These are phyloP conservation scores for Populus pruinosa DNA, from an alignment of 345 rosid species.

Conservation along the genomic window DNA sequence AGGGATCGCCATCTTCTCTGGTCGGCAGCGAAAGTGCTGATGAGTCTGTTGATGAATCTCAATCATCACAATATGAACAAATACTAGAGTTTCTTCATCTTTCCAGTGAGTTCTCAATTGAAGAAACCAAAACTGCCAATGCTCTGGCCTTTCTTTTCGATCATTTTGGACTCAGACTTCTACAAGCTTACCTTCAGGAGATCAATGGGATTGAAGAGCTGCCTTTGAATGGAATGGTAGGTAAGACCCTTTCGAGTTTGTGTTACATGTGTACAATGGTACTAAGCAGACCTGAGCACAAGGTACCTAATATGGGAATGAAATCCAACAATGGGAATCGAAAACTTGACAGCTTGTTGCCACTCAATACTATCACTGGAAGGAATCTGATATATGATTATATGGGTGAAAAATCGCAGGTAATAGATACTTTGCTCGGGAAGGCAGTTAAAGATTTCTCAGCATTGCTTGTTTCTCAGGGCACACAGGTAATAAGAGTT, in stretches of 20 bases:
- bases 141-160: conserved; percentile 78
- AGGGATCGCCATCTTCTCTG: conserved; percentile 53
- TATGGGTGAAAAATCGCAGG: conserved; percentile 38
- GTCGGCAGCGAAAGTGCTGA: conserved; percentile 77
- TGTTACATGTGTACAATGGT: not conserved
- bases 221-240: conserved; percentile 95
- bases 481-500: conserved; percentile 61
- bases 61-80: conserved; percentile 86
- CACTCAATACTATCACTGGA: not conserved
- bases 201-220: conserved; percentile 52
- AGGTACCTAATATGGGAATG: not conserved
- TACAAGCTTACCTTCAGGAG: conserved; percentile 76
- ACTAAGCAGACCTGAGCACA: not conserved
- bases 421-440: conserved; percentile 72
- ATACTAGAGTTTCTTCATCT: conserved; percentile 84
- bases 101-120: conserved; percentile 62
- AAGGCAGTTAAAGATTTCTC: conserved; percentile 89
- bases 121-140: conserved; percentile 76
- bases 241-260: conserved; percentile 42
- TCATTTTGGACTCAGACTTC: conserved; percentile 74
- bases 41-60: conserved; percentile 80
- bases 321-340: not conserved
- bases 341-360: not conserved
- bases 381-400: conserved; percentile 8
- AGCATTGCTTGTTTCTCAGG: conserved; percentile 78